Conservation (phyloP, 208 protist genomes). For the Ichthyophonus hoferi region DNA sequence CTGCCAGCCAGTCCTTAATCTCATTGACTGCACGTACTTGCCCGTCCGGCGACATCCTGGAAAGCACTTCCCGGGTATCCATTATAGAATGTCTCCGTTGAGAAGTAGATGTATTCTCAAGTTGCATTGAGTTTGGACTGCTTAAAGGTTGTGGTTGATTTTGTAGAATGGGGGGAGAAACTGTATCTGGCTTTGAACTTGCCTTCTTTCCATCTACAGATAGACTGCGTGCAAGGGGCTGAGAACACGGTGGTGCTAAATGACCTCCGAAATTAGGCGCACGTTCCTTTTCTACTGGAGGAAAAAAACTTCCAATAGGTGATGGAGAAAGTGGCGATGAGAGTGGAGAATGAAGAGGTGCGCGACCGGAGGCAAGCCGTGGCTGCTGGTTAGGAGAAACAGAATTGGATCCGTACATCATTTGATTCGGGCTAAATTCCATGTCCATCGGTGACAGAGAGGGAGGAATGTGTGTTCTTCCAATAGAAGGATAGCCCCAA, state of each 20-base stretch:
- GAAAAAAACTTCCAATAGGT: not conserved
- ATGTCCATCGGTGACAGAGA: not conserved
- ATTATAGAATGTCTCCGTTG: not conserved
- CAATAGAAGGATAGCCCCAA: not conserved
- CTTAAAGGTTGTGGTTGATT: no score
- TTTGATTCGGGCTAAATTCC: no score
- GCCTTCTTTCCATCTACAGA: not conserved
- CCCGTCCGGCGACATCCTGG: not conserved
- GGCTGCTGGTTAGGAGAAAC: not conserved
- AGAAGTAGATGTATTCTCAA: no score
- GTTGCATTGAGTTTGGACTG: no score
- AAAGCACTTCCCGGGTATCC: not conserved
- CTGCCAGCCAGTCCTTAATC: not conserved
- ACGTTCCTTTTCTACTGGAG: not conserved
- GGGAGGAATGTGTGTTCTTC: not conserved
- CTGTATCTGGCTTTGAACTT: no score
- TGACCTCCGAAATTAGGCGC: not conserved
- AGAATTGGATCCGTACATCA: no score
- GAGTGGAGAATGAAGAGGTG: not conserved
- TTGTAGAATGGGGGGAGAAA: no score
- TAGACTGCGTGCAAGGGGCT: not conserved
- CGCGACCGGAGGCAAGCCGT: not conserved
- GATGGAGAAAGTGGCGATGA: not conserved
- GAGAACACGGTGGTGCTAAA: not conserved
- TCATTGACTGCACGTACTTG: not conserved